Evolutionary conservation across 2,329 filamentous ascomycete species (phyloP).

Genomic region (Ambrosiella xylebori): DNA sequence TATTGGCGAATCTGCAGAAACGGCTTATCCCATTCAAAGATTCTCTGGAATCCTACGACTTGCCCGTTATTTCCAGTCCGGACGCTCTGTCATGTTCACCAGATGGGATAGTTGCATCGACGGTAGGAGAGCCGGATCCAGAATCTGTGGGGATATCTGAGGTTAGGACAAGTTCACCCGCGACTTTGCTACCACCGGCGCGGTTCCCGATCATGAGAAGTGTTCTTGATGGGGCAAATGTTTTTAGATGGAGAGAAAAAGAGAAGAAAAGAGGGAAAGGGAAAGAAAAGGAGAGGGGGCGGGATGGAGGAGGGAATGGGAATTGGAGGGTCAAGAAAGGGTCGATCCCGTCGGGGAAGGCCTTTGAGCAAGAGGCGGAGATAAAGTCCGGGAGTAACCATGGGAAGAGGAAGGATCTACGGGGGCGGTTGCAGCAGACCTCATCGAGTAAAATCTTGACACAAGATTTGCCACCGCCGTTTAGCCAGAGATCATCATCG

Average conservation of each 20-base stretch:
- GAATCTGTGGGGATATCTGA: background rate
- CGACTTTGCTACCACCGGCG: background rate
- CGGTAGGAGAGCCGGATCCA: background rate
- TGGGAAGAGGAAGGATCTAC: no score
- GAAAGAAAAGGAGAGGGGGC: background rate
- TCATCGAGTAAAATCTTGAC: no score
- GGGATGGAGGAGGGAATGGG: background rate
- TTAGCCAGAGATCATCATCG: no score
- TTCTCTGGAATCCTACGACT: background rate
- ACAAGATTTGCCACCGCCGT: background rate
- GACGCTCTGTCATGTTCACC: no score
- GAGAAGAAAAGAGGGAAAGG: background rate
- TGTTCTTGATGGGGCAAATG: background rate
- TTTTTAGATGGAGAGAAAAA: background rate
- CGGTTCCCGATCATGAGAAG: background rate
- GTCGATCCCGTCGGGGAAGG: background rate
- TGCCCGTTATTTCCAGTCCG: background rate
- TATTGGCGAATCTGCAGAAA: conserved; percentile 37
- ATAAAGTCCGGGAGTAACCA: no score
- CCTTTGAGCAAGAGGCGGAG: no score
- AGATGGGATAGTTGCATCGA: no score
- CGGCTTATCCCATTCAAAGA: background rate
- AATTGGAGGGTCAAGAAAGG: background rate
- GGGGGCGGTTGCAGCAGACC: no score
- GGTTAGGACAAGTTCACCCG: background rate